phyloP scores from a whole-genome alignment of 202 grass and related monocot species.

The Panicum virgatum region DNA sequence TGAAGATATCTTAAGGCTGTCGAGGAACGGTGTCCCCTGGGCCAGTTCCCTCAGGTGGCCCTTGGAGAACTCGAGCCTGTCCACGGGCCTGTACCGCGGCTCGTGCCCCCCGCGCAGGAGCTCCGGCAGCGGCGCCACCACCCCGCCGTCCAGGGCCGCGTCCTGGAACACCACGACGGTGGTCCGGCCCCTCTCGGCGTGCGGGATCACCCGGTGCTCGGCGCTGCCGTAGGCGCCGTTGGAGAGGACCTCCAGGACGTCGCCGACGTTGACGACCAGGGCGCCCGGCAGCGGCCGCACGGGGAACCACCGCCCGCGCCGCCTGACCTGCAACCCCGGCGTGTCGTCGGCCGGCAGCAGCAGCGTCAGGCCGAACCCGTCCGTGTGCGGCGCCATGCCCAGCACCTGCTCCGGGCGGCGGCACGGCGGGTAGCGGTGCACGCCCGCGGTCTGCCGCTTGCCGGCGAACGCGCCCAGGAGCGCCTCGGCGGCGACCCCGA shows the following conservation, averaged over 20 bases:
- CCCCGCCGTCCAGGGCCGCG: not conserved
- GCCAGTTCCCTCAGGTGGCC: no score
- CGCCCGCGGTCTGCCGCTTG: constrained; percentile 27
- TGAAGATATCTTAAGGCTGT: no score
- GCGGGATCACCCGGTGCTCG: not conserved
- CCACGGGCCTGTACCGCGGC: not conserved
- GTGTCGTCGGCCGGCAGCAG: constrained; percentile 47
- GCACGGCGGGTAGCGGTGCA: constrained; percentile 57
- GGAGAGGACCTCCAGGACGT: constrained; percentile 33
- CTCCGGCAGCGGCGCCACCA: not conserved
- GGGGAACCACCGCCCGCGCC: constrained; percentile 35
- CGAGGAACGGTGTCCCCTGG: no score
- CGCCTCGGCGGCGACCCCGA: not conserved
- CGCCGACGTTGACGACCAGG: constrained; percentile 37
- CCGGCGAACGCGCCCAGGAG: not conserved
- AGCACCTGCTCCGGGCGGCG: constrained; percentile 42
- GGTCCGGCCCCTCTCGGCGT: not conserved
- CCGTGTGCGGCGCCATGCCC: constrained; percentile 47
- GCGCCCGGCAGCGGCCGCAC: not conserved
- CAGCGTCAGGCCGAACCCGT: constrained; percentile 39
- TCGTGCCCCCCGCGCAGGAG: not conserved
- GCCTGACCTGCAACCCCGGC: constrained; percentile 53
- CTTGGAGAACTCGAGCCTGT: no score
- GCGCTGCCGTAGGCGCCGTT: not conserved
- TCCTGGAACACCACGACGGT: not conserved